Evolutionary conservation across 768 basidiomycete genomes (phyloP).

Genomic region (Cyclocybe cylindracea): DNA sequence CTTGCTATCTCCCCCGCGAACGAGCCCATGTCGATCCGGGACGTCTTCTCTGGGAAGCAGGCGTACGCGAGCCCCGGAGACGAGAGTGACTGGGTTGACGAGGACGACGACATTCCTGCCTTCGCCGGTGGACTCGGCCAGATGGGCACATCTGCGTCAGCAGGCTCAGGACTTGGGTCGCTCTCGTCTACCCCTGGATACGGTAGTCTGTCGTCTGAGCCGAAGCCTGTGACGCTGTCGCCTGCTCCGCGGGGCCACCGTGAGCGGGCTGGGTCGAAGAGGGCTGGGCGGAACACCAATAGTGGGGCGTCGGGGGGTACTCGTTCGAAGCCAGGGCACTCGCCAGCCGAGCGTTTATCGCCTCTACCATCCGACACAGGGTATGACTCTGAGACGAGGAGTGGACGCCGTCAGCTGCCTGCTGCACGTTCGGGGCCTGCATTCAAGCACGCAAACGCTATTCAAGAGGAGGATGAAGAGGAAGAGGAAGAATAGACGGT

Average conservation of each 20-base stretch:
- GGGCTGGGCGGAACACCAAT: conserved; percentile 25
- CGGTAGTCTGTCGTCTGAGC: conserved; percentile 23
- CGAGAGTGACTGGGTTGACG: conserved; percentile 88
- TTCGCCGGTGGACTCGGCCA: conserved; percentile 85
- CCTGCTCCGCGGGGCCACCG: conserved; percentile 54
- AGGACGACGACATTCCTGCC: conserved; percentile 73
- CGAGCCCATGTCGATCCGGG: conserved; percentile 58
- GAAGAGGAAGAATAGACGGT: conserved; percentile 32
- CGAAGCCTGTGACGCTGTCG: conserved; percentile 44
- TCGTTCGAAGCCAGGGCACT: conserved; percentile 54
- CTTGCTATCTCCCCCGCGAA: conserved; percentile 63
- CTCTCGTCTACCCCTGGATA: conserved; percentile 2
- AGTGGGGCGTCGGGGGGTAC: conserved; percentile 24
- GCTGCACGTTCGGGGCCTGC: conserved; percentile 68
- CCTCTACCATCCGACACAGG: conserved; percentile 56
- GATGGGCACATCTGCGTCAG: conserved; percentile 36
- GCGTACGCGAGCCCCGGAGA: conserved; percentile 59
- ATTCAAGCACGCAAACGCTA: conserved; percentile 73
- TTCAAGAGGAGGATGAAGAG: conserved; percentile 87
- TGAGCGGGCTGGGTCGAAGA: conserved; percentile 25
- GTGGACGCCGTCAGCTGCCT: conserved; percentile 71
- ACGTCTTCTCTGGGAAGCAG: conserved; percentile 77
- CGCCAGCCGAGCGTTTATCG: conserved; percentile 60
- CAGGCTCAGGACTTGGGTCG: conserved; percentile 23
- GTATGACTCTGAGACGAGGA: conserved; percentile 52